Conservation (phyloP, 2,329 filamentous ascomycete species). For the Fusarium palustre region DNA sequence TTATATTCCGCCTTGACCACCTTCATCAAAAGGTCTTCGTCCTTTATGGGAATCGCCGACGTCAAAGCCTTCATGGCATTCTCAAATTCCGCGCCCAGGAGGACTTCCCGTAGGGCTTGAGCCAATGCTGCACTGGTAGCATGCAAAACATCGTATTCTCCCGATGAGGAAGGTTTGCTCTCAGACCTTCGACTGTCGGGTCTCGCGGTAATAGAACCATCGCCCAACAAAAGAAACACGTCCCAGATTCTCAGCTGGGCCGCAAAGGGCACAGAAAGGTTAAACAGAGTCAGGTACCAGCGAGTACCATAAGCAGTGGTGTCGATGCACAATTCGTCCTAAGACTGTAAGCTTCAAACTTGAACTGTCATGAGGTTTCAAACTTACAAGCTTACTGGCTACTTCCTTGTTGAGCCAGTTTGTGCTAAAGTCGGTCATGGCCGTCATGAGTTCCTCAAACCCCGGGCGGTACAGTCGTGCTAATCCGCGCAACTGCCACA, state of each 20-base stretch:
- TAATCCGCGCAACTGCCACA: constrained; percentile 90
- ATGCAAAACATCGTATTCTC: constrained; percentile 86
- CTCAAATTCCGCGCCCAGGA: constrained; percentile 95
- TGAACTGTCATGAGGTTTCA: background rate
- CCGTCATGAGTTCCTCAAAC: constrained; percentile 87
- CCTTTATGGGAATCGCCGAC: constrained; percentile 91
- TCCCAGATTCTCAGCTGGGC: constrained; percentile 98
- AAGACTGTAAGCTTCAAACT: constrained; percentile 21
- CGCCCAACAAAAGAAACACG: constrained; percentile 91
- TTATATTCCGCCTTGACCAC: constrained; percentile 91
- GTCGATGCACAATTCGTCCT: constrained; percentile 83
- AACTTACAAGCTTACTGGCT: constrained; percentile 80
- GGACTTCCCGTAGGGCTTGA: constrained; percentile 86
- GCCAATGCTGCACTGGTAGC: constrained; percentile 91
- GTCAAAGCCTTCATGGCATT: constrained; percentile 98
- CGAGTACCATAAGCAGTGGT: constrained; percentile 94
- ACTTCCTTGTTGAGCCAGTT: constrained; percentile 87
- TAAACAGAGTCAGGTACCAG: constrained; percentile 98
- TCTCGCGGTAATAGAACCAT: constrained; percentile 22
- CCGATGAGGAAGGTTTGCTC: constrained; percentile 37
- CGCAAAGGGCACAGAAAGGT: constrained; percentile 93
- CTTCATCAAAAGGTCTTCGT: constrained; percentile 93
- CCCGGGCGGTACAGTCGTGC: constrained; percentile 85
- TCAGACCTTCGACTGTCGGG: constrained; percentile 34
- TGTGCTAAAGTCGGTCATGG: constrained; percentile 84